A percentile compares a stretch with the other conserved stretches of the same genome.
Conservation (phyloP, 177 flowering plant genomes). For the Telopea speciosissima region DNA sequence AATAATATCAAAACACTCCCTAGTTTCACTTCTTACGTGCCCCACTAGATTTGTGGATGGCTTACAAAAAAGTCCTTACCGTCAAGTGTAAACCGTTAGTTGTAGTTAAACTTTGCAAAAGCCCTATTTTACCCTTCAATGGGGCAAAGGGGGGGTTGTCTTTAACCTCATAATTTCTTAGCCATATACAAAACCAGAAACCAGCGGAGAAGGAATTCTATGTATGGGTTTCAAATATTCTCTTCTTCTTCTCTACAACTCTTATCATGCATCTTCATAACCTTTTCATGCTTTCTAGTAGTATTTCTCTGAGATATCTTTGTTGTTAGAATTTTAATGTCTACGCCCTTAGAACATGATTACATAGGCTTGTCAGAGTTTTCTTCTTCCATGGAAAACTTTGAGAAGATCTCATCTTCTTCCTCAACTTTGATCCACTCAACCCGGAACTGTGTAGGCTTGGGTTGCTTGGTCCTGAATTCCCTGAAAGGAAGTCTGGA, state of each 20-base stretch:
- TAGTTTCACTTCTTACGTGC: too few relatives aligned
- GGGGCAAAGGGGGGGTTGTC: too few relatives aligned
- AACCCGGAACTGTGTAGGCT: constrained; percentile 88
- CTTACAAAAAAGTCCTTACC: too few relatives aligned
- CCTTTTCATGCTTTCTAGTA: constrained; percentile 1
- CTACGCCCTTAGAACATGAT: constrained; percentile 51
- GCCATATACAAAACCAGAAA: too few relatives aligned
- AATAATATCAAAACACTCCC: too few relatives aligned
- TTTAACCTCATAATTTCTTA: too few relatives aligned
- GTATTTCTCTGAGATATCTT: not conserved
- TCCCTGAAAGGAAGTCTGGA: constrained; percentile 45
- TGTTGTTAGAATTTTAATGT: constrained; percentile 28
- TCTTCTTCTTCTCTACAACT: not conserved
- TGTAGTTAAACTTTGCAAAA: too few relatives aligned
- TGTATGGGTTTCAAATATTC: not conserved
- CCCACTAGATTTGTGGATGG: too few relatives aligned
- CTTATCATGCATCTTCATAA: constrained; percentile 4
- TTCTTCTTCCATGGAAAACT: constrained; percentile 35
- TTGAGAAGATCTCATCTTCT: constrained; percentile 33
- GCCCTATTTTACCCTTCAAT: too few relatives aligned
- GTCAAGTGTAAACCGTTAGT: too few relatives aligned
- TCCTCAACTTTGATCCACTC: constrained; percentile 24
- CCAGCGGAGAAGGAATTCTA: too few relatives aligned
- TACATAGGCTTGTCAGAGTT: constrained; percentile 69
- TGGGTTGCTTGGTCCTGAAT: constrained; percentile 78